These are phyloP conservation scores for Corylus avellana DNA, from an alignment of 306 rosid genomes.

Conservation along the genomic window DNA sequence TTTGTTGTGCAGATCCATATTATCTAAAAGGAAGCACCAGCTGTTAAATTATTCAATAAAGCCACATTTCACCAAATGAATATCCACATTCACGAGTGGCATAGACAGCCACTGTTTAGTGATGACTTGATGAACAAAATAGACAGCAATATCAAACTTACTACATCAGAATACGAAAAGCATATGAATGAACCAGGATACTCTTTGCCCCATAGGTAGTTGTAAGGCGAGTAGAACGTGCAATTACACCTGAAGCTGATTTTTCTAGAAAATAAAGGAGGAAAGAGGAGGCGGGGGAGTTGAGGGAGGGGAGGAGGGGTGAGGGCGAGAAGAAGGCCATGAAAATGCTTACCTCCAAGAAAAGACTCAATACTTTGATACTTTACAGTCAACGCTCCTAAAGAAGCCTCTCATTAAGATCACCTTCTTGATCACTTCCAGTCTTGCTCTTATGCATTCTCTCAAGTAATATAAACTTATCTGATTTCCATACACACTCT, in stretches of 20 bases:
- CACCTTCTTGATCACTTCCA: conserved; percentile 41
- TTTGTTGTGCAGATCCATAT: too few species aligned
- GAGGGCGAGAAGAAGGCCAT: conserved; percentile 9
- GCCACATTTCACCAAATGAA: conserved; percentile 2
- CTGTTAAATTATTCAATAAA: not conserved
- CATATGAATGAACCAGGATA: not conserved
- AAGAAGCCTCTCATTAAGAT: conserved; percentile 35
- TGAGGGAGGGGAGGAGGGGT: conserved; percentile 3
- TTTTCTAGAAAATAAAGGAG: conserved; percentile 10
- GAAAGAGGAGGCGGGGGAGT: conserved; percentile 5
- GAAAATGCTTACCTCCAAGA: conserved; percentile 57
- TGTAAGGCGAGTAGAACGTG: not conserved
- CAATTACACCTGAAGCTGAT: conserved; percentile 22
- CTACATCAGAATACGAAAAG: not conserved
- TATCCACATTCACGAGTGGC: not conserved
- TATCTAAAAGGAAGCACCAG: too few species aligned
- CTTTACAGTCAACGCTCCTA: conserved; percentile 42
- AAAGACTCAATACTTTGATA: conserved; percentile 52
- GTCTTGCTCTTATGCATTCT: conserved; percentile 37
- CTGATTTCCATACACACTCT: conserved; percentile 70
- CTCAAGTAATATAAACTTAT: conserved; percentile 66
- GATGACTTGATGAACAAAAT: not conserved
- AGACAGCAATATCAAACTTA: not conserved
- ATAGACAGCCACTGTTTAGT: not conserved
- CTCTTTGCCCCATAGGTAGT: not conserved